Percentiles rank a stretch among this genome's conserved stretches.
phyloP scores from a whole-genome alignment of 805 yeast genomes.

The Teunomyces aglyptinius region DNA sequence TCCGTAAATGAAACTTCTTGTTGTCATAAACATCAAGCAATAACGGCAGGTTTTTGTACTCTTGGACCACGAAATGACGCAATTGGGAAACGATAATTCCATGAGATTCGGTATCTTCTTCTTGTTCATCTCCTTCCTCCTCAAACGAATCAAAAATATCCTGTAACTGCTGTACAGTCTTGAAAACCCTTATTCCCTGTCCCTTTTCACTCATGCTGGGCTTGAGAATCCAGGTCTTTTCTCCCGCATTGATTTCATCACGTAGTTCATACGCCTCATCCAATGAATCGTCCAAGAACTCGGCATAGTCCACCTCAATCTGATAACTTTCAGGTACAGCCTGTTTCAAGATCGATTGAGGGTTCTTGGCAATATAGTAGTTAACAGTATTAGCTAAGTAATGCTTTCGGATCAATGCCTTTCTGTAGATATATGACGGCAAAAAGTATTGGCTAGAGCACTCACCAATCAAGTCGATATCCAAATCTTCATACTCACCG shows the following conservation, averaged over 20 bases:
- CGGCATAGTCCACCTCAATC: constrained; percentile 92
- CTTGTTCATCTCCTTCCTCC: constrained; percentile 64
- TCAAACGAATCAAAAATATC: constrained; percentile 82
- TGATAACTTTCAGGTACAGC: constrained; percentile 76
- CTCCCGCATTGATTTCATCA: constrained; percentile 62
- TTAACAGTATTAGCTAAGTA: constrained; percentile 83
- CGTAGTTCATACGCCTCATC: constrained; percentile 91
- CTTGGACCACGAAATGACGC: constrained; percentile 88
- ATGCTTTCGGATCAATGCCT: constrained; percentile 88
- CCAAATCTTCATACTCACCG: constrained; percentile 87
- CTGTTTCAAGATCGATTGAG: constrained; percentile 53
- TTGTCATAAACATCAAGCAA: constrained; percentile 56
- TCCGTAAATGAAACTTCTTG: constrained; percentile 85
- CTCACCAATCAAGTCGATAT: constrained; percentile 60
- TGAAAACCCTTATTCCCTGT: constrained; percentile 87
- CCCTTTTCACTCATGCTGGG: constrained; percentile 98
- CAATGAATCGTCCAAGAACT: constrained; percentile 87
- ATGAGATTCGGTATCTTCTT: constrained; percentile 43
- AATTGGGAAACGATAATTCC: constrained; percentile 83
- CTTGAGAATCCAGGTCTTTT: constrained; percentile 80
- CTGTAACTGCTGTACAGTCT: constrained; percentile 76
- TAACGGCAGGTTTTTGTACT: constrained; percentile 69
- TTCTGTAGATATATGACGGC: constrained; percentile 83
- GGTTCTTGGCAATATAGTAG: constrained; percentile 70
- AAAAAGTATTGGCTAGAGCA: constrained; percentile 52